Conservation (phyloP, 1,284 basidiomycete genomes). For the Boletellus deceptivus region DNA sequence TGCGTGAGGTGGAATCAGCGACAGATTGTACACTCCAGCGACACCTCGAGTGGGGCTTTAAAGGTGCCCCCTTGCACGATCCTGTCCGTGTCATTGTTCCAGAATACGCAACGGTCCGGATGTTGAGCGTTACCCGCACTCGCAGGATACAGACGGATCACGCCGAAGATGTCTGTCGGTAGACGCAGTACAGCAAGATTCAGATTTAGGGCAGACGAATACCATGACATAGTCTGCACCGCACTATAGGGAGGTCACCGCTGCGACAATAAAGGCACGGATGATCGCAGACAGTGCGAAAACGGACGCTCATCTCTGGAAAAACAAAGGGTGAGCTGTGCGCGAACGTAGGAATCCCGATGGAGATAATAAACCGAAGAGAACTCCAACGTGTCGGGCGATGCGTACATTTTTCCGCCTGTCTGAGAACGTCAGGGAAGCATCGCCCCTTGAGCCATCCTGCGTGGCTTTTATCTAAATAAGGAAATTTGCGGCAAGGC, state of each 20-base stretch:
- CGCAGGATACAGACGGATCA: constrained; percentile 8
- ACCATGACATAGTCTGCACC: constrained; percentile 6
- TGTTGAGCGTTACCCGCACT: constrained; percentile 4
- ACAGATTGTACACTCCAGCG: not conserved
- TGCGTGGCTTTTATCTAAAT: not conserved
- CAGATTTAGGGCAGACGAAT: not conserved
- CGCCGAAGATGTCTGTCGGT: too few relatives aligned
- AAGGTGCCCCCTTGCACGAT: constrained; percentile 2
- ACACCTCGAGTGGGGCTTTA: constrained; percentile 3
- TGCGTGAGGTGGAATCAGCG: not conserved
- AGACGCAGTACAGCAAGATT: constrained; percentile 20
- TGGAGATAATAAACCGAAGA: constrained; percentile 1
- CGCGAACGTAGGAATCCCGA: not conserved
- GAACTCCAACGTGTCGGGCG: constrained; percentile 3
- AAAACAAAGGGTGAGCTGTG: not conserved
- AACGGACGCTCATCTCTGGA: not conserved
- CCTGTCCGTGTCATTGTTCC: constrained; percentile 3
- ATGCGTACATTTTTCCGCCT: not conserved
- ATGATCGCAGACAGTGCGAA: not conserved
- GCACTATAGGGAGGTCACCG: not conserved
- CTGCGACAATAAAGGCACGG: constrained; percentile 1
- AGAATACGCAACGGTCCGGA: constrained; percentile 14
- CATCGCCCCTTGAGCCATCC: constrained; percentile 15
- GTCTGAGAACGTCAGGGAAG: not conserved
- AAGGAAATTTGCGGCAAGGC: not conserved